Percentiles rank a stretch among this genome's conserved stretches.
These are phyloP conservation scores for Skeletonema grethae DNA, from an alignment of 108 stramenopile genomes.

Conservation along the genomic window DNA sequence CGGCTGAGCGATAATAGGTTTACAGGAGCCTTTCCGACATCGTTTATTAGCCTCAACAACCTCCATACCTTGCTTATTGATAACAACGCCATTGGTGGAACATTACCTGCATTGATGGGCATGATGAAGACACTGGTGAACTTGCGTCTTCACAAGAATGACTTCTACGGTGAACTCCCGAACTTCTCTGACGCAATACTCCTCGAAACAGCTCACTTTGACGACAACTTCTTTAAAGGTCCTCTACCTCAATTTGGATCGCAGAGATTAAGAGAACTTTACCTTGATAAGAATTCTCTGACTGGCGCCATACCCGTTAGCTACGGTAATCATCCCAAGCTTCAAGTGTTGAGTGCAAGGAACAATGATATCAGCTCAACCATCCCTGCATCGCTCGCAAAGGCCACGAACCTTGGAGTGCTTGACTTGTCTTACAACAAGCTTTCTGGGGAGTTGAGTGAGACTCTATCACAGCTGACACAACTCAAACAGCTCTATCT, in stretches of 20 bases:
- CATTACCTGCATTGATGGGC: slow-evolving; percentile 42
- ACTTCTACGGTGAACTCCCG: slow-evolving; percentile 35
- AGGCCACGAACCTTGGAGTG: slow-evolving; percentile 26
- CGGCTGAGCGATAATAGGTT: slow-evolving; percentile 46
- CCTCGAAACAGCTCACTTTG: slow-evolving; percentile 39
- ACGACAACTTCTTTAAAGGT: slow-evolving; percentile 40
- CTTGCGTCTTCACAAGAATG: slow-evolving; percentile 32
- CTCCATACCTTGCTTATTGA: slow-evolving; percentile 41
- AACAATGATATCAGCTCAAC: slow-evolving; percentile 37
- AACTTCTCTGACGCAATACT: slow-evolving; percentile 24
- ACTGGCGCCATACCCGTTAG: slow-evolving; percentile 54
- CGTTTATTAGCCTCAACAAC: slow-evolving; percentile 34
- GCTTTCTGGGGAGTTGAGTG: slow-evolving; percentile 37
- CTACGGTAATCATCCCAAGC: slow-evolving; percentile 35
- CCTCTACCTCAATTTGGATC: slow-evolving; percentile 46
- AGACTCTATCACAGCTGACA: slow-evolving; percentile 24
- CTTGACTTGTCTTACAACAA: slow-evolving; percentile 43
- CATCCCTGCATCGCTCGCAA: slow-evolving; percentile 34
- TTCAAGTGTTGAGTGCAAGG: slow-evolving; percentile 38
- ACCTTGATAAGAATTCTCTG: slow-evolving; percentile 49
- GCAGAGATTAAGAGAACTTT: slow-evolving; percentile 35
- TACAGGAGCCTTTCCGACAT: slow-evolving; percentile 32
- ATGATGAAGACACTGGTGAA: slow-evolving; percentile 34
- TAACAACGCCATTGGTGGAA: slow-evolving; percentile 41
- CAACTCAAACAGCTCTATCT: slow-evolving; percentile 28